A percentile compares a stretch with the other conserved stretches of the same genome.
phyloP scores from a whole-genome alignment of 1,284 basidiomycete species.

The Cryptococcus jaspeensis region DNA sequence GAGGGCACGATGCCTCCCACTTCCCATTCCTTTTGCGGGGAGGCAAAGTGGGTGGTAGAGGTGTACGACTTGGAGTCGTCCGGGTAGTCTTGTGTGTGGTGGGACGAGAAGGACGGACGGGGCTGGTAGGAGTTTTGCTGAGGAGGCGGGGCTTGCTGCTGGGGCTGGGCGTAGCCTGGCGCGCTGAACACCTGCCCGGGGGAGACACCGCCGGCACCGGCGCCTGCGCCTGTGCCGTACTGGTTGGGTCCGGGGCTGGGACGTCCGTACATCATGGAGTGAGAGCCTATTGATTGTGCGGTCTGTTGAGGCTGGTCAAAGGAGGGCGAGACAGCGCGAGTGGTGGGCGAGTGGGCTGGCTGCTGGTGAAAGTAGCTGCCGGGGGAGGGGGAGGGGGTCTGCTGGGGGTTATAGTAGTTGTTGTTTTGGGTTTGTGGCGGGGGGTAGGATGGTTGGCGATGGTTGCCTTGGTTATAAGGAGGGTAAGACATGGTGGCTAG shows the following conservation, averaged over 20 bases:
- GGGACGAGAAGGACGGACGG: conserved; percentile 27
- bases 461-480: conserved; percentile 7
- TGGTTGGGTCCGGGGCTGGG: conserved; percentile 10
- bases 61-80: conserved; percentile 42
- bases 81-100: conserved; percentile 28
- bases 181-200: conserved; percentile 10
- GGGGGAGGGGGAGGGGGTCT: conserved; percentile 13
- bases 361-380: neutral
- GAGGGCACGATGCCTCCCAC: conserved; percentile 36
- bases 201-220: neutral
- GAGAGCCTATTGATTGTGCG: conserved; percentile 6
- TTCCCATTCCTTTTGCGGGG: conserved; percentile 34
- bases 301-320: conserved; percentile 9
- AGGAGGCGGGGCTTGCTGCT: conserved; percentile 6
- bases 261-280: conserved; percentile 17
- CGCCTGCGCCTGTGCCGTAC: neutral
- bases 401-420: conserved; percentile 14
- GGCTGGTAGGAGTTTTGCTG: conserved; percentile 13
- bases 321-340: conserved; percentile 1
- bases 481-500: conserved; percentile 12
- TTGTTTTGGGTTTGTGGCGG: conserved; percentile 19
- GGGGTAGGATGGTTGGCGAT: conserved; percentile 1
- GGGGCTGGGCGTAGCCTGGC: neutral
- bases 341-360: neutral
- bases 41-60: conserved; percentile 32